A percentile compares a stretch with the other conserved stretches of the same genome.
Conservation (phyloP, 441 rosid genomes). For the Jatropha podagrica region DNA sequence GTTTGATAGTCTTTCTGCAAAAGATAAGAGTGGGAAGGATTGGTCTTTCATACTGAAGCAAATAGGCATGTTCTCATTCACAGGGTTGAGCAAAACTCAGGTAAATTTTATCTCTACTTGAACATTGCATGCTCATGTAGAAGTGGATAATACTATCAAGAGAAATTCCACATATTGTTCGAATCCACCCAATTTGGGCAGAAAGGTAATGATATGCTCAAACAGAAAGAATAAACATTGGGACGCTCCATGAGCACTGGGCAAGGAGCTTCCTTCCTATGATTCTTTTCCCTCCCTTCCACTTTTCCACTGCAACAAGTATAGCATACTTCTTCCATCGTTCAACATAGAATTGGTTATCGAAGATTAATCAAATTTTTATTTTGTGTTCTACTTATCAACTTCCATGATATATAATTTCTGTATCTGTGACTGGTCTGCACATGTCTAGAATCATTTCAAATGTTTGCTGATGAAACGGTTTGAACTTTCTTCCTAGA, state of each 20-base stretch:
- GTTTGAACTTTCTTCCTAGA: background rate
- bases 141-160: background rate
- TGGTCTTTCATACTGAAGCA: slow-evolving; percentile 92
- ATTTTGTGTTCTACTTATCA: background rate
- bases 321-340: background rate
- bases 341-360: background rate
- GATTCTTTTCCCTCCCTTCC: background rate
- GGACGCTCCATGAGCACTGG: background rate
- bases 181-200: background rate
- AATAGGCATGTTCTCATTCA: slow-evolving; percentile 98
- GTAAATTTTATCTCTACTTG: slow-evolving; percentile 31
- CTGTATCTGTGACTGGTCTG: background rate
- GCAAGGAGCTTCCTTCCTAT: background rate
- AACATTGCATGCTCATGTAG: background rate
- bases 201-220: background rate
- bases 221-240: background rate
- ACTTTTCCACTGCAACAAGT: background rate
- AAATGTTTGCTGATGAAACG: background rate
- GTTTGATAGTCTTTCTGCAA: slow-evolving; percentile 64
- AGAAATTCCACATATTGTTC: background rate
- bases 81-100: slow-evolving; percentile 90
- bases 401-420: background rate
- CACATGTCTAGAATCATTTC: background rate
- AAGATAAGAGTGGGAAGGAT: slow-evolving; percentile 87
- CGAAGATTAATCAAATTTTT: background rate